Evolutionary conservation across 192 early-diverging fungal genomes (phyloP).

Genomic region (Coemansia sp.): DNA sequence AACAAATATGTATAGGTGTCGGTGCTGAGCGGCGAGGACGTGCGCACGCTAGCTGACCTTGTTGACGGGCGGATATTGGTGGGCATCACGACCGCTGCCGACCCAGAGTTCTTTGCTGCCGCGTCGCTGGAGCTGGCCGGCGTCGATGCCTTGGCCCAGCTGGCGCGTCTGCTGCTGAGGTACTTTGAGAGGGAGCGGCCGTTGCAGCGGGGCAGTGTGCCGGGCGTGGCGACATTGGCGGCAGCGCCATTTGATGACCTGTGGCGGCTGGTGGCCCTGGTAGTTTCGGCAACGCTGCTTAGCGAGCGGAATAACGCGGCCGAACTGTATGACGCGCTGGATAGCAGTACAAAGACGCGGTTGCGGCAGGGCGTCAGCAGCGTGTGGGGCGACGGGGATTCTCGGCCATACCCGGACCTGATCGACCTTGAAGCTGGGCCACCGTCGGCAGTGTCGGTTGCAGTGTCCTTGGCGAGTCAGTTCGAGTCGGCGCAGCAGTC

Average conservation of each 20-base stretch:
- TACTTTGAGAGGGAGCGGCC: constrained; percentile 29
- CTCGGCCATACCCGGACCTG: not conserved
- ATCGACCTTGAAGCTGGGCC: constrained; percentile 1
- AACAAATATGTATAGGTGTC: constrained; percentile 41
- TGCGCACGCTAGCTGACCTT: constrained; percentile 15
- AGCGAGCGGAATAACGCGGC: constrained; percentile 34
- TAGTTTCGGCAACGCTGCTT: constrained; percentile 33
- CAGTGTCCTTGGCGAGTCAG: no score
- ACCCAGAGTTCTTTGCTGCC: constrained; percentile 42
- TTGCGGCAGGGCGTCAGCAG: constrained; percentile 21
- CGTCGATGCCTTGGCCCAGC: constrained; percentile 23
- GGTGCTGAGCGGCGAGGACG: constrained; percentile 8
- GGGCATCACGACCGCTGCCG: constrained; percentile 24
- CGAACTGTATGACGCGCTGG: constrained; percentile 14
- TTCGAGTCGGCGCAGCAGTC: no score
- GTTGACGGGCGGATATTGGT: constrained; percentile 36
- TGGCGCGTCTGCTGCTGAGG: constrained; percentile 36
- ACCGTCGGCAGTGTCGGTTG: no score
- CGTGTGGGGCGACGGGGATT: constrained; percentile 17
- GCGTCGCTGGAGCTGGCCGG: constrained; percentile 39
- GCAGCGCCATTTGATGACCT: constrained; percentile 34
- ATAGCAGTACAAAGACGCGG: constrained; percentile 3
- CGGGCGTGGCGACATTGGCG: constrained; percentile 21
- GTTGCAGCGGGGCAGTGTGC: constrained; percentile 22
- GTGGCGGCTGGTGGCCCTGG: constrained; percentile 34